Evolutionary conservation across 306 rosid species (phyloP).

Genomic region (Dalbergia cochinchinensis): DNA sequence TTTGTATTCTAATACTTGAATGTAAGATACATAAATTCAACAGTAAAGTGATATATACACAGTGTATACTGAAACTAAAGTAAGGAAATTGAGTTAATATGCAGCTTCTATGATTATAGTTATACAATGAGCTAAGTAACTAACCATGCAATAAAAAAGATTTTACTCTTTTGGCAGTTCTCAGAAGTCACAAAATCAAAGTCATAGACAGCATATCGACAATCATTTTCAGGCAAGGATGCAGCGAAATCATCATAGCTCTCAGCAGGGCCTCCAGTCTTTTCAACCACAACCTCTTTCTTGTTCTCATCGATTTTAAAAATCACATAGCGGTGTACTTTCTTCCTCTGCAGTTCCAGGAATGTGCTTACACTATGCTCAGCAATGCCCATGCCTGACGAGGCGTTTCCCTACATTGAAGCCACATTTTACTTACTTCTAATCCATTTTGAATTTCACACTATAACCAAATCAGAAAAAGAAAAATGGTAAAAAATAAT

Average conservation of each 20-base stretch:
- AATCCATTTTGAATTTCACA: background rate
- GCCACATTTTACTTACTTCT: constrained; percentile 30
- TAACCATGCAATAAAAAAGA: constrained; percentile 81
- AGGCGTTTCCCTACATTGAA: constrained; percentile 64
- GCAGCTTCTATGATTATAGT: background rate
- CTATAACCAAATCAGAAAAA: background rate
- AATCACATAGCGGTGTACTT: constrained; percentile 76
- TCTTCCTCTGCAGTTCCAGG: constrained; percentile 84
- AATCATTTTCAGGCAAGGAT: constrained; percentile 84
- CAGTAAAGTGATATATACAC: constrained; percentile 4
- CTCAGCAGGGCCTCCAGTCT: constrained; percentile 83
- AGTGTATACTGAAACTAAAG: constrained; percentile 13
- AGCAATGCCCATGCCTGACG: constrained; percentile 84
- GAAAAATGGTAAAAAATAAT: background rate
- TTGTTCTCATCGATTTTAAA: constrained; percentile 85
- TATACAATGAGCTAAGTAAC: constrained; percentile 55
- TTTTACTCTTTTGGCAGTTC: constrained; percentile 89
- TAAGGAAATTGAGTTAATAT: background rate
- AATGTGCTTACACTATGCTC: constrained; percentile 69
- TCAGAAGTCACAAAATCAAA: constrained; percentile 78
- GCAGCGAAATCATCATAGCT: constrained; percentile 80
- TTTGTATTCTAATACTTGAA: constrained; percentile 15
- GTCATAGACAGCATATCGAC: constrained; percentile 81
- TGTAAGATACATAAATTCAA: constrained; percentile 33
- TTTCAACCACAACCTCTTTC: constrained; percentile 83